These are phyloP conservation scores for Canavalia gladiata DNA, from an alignment of 306 rosid species.

Conservation along the genomic window DNA sequence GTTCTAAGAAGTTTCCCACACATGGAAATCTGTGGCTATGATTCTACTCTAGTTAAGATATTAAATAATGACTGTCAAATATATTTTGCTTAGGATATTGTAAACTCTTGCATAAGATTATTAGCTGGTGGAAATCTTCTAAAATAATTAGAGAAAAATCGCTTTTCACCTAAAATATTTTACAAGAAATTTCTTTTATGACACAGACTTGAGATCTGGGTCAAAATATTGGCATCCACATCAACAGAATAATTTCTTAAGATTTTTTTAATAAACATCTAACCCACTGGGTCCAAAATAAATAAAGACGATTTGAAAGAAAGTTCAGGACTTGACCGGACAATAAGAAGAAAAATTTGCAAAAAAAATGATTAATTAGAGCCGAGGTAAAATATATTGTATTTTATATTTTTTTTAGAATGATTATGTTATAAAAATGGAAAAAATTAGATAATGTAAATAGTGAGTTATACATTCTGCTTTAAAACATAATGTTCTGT, in stretches of 20 bases:
- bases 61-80: neutral
- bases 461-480: too few species aligned
- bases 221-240: too few species aligned
- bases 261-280: conserved; percentile 4
- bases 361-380: neutral
- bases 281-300: conserved; percentile 5
- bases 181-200: too few species aligned
- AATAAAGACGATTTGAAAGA: neutral
- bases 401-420: neutral
- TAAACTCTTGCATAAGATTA: neutral
- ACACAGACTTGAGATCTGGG: too few species aligned
- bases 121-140: conserved; percentile 1
- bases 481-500: too few species aligned
- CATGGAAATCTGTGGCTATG: conserved; percentile 4
- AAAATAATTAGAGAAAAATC: neutral
- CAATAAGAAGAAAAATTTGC: neutral
- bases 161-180: neutral
- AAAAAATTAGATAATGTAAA: too few species aligned
- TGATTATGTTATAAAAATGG: too few species aligned
- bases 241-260: neutral
- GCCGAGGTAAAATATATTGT: neutral
- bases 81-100: neutral
- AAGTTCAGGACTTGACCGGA: neutral
- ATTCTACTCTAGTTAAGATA: conserved; percentile 10
- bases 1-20: neutral